Evolutionary conservation across 2,329 filamentous ascomycete genomes (phyloP).

Genomic region (Diaporthe vaccinii): DNA sequence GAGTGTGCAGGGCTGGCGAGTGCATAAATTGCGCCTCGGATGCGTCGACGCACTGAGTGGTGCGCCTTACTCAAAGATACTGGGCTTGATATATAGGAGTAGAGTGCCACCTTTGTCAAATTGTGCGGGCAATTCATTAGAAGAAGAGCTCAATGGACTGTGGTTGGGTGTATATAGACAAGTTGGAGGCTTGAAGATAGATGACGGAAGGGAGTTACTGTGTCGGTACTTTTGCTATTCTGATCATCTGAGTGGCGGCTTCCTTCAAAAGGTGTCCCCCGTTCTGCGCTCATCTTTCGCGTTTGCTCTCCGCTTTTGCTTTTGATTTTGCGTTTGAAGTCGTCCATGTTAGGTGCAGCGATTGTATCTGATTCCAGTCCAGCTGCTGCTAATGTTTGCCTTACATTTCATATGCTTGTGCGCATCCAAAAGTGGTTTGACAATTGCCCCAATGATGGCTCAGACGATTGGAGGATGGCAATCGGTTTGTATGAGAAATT

Average conservation of each 20-base stretch:
- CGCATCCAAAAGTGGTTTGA: neutral
- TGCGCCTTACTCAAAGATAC: too few species aligned
- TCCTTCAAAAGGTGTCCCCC: neutral
- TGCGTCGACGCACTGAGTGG: too few species aligned
- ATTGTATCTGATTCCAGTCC: neutral
- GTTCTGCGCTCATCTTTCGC: neutral
- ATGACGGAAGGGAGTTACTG: neutral
- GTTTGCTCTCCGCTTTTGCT: neutral
- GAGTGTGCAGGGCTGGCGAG: too few species aligned
- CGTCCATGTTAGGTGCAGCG: neutral
- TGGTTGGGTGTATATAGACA: neutral
- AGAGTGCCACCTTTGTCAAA: neutral
- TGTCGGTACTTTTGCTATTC: neutral
- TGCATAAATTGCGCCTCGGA: too few species aligned
- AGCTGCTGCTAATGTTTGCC: neutral
- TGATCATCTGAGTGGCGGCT: neutral
- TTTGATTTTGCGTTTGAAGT: neutral
- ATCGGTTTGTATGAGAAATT: neutral
- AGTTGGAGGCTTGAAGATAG: neutral
- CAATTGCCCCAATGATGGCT: neutral
- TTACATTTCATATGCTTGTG: neutral
- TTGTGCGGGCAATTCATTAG: neutral
- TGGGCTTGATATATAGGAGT: too few species aligned
- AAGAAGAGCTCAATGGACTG: neutral
- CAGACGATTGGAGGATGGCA: neutral